Evolutionary conservation across 108 stramenopile species (phyloP), one percentile per base, ranked within the genome.

Genomic region (Conticribra guillardii): DNA sequence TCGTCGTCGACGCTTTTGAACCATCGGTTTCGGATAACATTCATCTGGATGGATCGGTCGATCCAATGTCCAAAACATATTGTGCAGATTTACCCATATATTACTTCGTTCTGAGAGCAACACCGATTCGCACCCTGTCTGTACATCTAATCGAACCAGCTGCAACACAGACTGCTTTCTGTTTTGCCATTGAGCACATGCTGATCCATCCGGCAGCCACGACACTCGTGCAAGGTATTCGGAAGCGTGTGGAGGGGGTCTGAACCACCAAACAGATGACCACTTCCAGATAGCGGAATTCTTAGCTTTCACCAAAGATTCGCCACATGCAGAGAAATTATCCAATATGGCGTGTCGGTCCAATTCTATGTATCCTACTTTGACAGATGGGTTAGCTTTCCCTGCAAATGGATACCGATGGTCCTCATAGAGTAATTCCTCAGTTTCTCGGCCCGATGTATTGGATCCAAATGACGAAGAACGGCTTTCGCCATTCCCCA

Each of bases 341-440:
- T 44, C 37, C 8, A 41, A 11, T 9, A 41, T 41, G 11, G 11
- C 37, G 37, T 11, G 5, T 41, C 37, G 37, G 37, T 41, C 37
- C 5, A 60, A 75, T 88, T n/a, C 37, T 5, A 41, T 11, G 37
- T 41, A 41, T 41, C 79, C 89, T 0, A 96, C 77, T 24, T 50
- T 53, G 11, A 97, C 95, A 23, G 53, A 34, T 0, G 97, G 93
- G 78, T 97, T 97, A 0, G 28, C 63, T 69, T 89, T 80, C 16
- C 97, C 97, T n/a, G 95, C 89, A 74, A 97, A 97, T 22, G 97
- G 96, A 73, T 97, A 97, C 44, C 92, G 83, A 82, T 96, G 95
- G 57, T 93, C 93, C 68, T 97, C 97, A 55, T 84, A 89, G 28
- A 76, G 67, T 23, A 57, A 57, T 14, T 64, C 53, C n/a, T 67